Percentiles rank a stretch among this genome's conserved stretches.
These are phyloP conservation scores for Nakazawaea ernobii DNA, from an alignment of 805 yeast species.

Conservation along the genomic window DNA sequence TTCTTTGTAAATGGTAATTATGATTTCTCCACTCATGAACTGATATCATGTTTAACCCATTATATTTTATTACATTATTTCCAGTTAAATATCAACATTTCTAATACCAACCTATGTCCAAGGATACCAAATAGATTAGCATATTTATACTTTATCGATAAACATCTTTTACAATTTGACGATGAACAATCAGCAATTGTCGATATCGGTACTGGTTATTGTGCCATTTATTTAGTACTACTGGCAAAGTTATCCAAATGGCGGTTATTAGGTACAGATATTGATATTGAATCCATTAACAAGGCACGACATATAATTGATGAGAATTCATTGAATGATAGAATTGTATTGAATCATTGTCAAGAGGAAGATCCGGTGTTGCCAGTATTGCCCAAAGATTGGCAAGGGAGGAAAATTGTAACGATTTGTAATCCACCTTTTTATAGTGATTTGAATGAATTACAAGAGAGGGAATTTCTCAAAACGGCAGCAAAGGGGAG, in stretches of 20 bases:
- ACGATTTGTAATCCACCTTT: slow-evolving; percentile 53
- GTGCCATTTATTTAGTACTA: slow-evolving; percentile 41
- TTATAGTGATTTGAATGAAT: slow-evolving; percentile 26
- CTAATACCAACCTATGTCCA: slow-evolving; percentile 23
- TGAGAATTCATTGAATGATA: slow-evolving; percentile 20
- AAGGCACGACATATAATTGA: slow-evolving; percentile 23
- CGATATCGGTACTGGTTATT: slow-evolving; percentile 47
- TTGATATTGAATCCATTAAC: slow-evolving; percentile 27
- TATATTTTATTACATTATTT: slow-evolving; percentile 15
- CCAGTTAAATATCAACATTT: slow-evolving; percentile 14
- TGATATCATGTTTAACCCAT: slow-evolving; percentile 17
- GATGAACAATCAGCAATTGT: no score
- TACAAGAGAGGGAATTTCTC: slow-evolving; percentile 7
- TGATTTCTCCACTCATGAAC: slow-evolving; percentile 19
- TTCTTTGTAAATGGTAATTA: slow-evolving; percentile 13
- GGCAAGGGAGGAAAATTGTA: slow-evolving; percentile 19
- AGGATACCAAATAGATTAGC: slow-evolving; percentile 23
- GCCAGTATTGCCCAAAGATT: not conserved
- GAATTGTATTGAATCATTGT: slow-evolving; percentile 10
- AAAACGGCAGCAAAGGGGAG: slow-evolving; percentile 17
- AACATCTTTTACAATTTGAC: not conserved
- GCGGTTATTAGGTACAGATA: slow-evolving; percentile 37
- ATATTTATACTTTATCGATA: slow-evolving; percentile 19
- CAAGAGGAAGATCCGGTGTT: not conserved
- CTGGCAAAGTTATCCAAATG: slow-evolving; percentile 15